Evolutionary conservation across 2,329 filamentous ascomycete species (phyloP).

Genomic region (Ophiostoma novo-ulmi): DNA sequence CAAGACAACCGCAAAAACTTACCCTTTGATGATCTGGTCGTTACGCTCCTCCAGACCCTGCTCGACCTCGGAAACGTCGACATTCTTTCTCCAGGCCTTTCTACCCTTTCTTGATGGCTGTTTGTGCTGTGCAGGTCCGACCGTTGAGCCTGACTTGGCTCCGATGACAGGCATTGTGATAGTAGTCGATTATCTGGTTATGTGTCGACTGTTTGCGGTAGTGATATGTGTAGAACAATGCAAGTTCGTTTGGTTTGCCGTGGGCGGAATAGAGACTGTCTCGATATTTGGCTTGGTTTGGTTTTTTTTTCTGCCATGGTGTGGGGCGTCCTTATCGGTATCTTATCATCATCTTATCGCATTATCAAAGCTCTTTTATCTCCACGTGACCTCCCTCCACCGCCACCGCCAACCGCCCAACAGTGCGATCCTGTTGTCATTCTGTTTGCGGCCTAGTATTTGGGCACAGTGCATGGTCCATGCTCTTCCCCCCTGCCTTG

Average conservation of each 20-base stretch:
- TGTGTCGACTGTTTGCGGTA: neutral
- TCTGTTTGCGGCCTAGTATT: neutral
- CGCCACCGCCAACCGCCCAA: neutral
- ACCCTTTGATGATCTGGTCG: constrained; percentile 89
- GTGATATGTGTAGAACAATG: neutral
- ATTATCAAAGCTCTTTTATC: neutral
- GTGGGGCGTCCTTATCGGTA: constrained; percentile 14
- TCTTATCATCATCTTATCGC: neutral
- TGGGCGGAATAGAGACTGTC: constrained; percentile 1
- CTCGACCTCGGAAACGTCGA: constrained; percentile 83
- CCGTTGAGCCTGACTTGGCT: constrained; percentile 44
- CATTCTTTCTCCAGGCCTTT: constrained; percentile 98
- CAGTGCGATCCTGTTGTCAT: neutral
- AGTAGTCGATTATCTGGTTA: neutral
- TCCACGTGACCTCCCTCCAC: neutral
- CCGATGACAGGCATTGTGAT: constrained; percentile 50
- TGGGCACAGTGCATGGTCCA: neutral
- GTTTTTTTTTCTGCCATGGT: constrained; percentile 15
- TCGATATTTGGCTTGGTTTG: neutral
- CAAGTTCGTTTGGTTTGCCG: neutral
- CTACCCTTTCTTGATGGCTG: constrained; percentile 96
- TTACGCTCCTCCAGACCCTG: constrained; percentile 77
- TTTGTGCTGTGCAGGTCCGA: constrained; percentile 72
- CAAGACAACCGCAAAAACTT: constrained; percentile 30
- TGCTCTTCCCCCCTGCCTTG: neutral